Base-by-base conservation (phyloP, 202 grass and related monocot genomes). In the Saccharum hybrid region DNA sequence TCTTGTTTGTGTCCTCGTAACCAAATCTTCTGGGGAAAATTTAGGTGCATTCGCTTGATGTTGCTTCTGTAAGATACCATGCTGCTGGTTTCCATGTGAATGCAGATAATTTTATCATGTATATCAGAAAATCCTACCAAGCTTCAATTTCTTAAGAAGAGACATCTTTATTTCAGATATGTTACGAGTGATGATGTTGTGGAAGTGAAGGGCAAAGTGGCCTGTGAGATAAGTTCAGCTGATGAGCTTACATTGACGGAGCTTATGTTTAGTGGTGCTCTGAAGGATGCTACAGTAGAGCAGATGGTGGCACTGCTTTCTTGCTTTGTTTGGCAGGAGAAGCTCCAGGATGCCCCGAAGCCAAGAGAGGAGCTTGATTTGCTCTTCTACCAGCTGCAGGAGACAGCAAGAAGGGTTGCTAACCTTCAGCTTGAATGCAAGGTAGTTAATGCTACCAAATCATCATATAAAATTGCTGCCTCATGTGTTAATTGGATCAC, bases 321-420 rank as follows among this genome's bases (percentile, higher is more conserved):
- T 51, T 98, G 96, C 84, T 98, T 94, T 79, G 93, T 98, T n/a
- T 98, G 93, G 96, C 91, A 94, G 75, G 96, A 98, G 30, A 98
- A 90, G 87, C 83, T 98, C 65, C 85, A 90, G 73, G 91, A 96
- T 84, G 89, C 91, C 22, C 93, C 84, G 2, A 99, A 99, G 66
- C 91, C 93, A 72, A 89, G 93, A 83, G 96, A 99, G 76, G 83
- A 86, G 74, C 93, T 99, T 42, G 84, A 90, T 69, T 59, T 89
- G 66, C 91, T 96, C 39, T 96, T 96, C 57, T 92, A 84, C 79
- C 96, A 99, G 60, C 23, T 98, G 62, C 96, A 98, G 61, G 96
- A 98, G 66, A 98, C 89, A 5, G 91, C 96, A 3, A 91, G 93
- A 86, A 86, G 91, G 68, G 93, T 96, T 66, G 96, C 89, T 19